Evolutionary conservation across 768 basidiomycete genomes (phyloP).

Genomic region (Cyclocybe aegerita): DNA sequence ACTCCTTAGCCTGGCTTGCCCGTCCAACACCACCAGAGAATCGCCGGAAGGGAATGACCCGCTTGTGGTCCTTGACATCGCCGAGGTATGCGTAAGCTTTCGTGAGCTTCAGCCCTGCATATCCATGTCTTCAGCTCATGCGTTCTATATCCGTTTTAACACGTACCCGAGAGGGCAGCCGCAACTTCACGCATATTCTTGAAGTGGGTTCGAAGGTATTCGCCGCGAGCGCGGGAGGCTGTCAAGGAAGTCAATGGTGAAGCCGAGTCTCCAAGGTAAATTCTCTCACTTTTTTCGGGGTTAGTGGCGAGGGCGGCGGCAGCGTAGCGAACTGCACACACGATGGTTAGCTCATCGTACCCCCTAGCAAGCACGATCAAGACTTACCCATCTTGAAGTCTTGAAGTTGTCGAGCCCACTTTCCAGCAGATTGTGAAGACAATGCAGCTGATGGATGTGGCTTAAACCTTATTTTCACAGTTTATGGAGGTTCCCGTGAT

Average conservation of each 20-base stretch:
- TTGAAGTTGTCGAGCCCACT: conserved; percentile 49
- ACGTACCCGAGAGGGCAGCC: conserved; percentile 84
- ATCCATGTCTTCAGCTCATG: background rate
- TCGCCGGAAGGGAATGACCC: conserved; percentile 93
- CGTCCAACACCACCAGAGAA: conserved; percentile 95
- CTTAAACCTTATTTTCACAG: conserved; percentile 47
- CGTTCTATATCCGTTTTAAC: background rate
- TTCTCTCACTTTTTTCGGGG: conserved; percentile 88
- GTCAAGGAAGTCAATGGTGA: conserved; percentile 15
- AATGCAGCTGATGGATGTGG: conserved; percentile 28
- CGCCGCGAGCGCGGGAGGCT: conserved; percentile 92
- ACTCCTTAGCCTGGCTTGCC: conserved; percentile 93
- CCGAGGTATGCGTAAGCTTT: conserved; percentile 95
- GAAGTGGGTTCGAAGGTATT: conserved; percentile 99
- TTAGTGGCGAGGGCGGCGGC: conserved; percentile 83
- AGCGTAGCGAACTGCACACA: conserved; percentile 83
- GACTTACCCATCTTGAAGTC: conserved; percentile 67
- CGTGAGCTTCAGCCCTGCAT: conserved; percentile 81
- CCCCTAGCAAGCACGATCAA: conserved; percentile 18
- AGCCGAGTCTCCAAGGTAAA: background rate
- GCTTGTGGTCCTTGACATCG: conserved; percentile 96
- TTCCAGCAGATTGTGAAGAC: conserved; percentile 21
- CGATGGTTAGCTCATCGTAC: conserved; percentile 17
- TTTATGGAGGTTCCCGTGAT: conserved; percentile 21
- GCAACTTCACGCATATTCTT: conserved; percentile 99